Evolutionary conservation across 305 asterid genomes (phyloP).

Genomic region (Ilex paraguariensis): DNA sequence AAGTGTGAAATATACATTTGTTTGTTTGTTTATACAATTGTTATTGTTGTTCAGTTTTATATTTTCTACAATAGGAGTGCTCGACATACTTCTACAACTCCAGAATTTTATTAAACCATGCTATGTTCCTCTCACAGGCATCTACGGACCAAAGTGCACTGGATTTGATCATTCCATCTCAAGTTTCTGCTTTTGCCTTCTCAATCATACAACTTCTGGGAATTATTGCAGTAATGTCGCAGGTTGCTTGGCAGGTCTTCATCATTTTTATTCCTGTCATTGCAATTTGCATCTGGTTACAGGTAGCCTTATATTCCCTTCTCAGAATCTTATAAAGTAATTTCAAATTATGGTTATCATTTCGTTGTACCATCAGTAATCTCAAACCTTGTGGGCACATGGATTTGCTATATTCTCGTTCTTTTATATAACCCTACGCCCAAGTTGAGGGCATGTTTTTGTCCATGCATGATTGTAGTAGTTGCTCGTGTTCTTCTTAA

Average conservation of each 20-base stretch:
- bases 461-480: too few relatives aligned
- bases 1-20: slow-evolving; percentile 15
- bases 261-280: slow-evolving; percentile 37
- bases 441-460: too few relatives aligned
- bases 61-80: too few relatives aligned
- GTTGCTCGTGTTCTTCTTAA: background rate
- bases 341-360: background rate
- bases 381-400: too few relatives aligned
- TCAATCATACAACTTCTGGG: slow-evolving; percentile 62
- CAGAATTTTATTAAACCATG: background rate
- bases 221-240: slow-evolving; percentile 75
- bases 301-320: slow-evolving; percentile 38
- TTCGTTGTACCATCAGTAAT: too few relatives aligned
- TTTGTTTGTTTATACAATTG: background rate
- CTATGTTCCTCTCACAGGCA: slow-evolving; percentile 36
- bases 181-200: slow-evolving; percentile 44
- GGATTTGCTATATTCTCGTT: too few relatives aligned
- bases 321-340: background rate
- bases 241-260: slow-evolving; percentile 67
- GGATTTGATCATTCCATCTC: slow-evolving; percentile 48
- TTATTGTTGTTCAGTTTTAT: background rate
- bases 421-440: too few relatives aligned
- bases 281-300: slow-evolving; percentile 57
- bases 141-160: slow-evolving; percentile 80
- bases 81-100: background rate